Base-by-base conservation (phyloP, 306 rosid species). In the Quercus agrifolia region DNA sequence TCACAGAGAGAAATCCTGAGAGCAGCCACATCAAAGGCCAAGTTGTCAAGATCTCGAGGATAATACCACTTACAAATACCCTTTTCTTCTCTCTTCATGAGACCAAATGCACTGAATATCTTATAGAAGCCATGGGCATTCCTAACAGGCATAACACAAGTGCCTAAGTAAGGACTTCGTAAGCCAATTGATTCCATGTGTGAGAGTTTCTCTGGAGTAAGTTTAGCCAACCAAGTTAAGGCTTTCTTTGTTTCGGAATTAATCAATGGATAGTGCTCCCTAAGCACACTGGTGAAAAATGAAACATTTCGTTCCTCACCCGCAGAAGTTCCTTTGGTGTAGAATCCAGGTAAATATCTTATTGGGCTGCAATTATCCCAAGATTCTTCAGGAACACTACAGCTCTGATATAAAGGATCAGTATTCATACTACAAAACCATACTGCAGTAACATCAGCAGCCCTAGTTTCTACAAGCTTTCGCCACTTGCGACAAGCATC, bases 341-440 rank as follows among this genome's bases (percentile, higher is more conserved):
- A 83, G 84, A 95, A 95, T 76, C 99, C 99, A 13, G 84, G 93
- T 62, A 95, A 85, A 77, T 86, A 56, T 41, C 89, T 92, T 82
- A 92, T 85, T 85, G 89, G 80, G 59, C 80, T 77, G 75, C 82
- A 67, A 66, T 77, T 82, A 77, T 85, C 92, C 81, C 86, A 85
- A 57, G 82, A 51, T 82, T 92, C 97, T 84, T 95, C 97, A 0
- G 92, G 89, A 74, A 85, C 87, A 59, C 78, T 88, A 84, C 99
- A 95, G 80, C 86, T 89, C 83, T 89, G 96, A 83, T 86, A 89
- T 5, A 71, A 75, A 79, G 92, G 90, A 74, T 95, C 94, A 54
- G 86, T 70, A 73, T 92, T 89, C 99, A 95, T 92, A 76, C 98
- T 91, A 89, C 99, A 95, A 88, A 95, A 95, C 98, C 99, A 95